phyloP scores from a whole-genome alignment of 1,284 basidiomycete genomes.

The Pseudozyma pruni region DNA sequence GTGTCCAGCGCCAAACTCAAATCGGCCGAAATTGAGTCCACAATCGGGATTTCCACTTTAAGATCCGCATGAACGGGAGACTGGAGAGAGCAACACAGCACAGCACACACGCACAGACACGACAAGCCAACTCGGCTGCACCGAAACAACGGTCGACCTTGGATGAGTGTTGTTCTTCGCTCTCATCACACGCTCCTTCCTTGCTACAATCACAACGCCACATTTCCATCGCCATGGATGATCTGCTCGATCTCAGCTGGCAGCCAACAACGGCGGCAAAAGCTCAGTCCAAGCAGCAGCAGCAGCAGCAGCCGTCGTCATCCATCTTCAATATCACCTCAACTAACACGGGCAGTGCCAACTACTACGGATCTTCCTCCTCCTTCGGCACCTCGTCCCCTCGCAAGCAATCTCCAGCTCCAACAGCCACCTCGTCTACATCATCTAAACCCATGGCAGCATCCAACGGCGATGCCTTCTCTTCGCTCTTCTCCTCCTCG shows the following conservation, averaged over 20 bases:
- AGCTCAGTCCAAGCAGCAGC: slow-evolving; percentile 10
- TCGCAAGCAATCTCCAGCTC: slow-evolving; percentile 5
- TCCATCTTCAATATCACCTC: slow-evolving; percentile 21
- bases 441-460: slow-evolving; percentile 1
- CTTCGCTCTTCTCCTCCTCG: slow-evolving; percentile 52
- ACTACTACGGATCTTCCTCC: slow-evolving; percentile 27
- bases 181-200: neutral
- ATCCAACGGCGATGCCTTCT: slow-evolving; percentile 51
- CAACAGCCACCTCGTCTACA: neutral
- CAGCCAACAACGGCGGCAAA: slow-evolving; percentile 25
- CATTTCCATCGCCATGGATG: slow-evolving; percentile 57
- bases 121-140: neutral
- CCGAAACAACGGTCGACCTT: slow-evolving; percentile 1
- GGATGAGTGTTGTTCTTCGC: slow-evolving; percentile 7
- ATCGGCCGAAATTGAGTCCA: too few relatives aligned
- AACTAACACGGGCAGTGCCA: slow-evolving; percentile 10
- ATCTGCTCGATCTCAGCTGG: slow-evolving; percentile 64
- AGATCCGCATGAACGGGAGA: too few relatives aligned
- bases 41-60: too few relatives aligned
- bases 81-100: too few relatives aligned
- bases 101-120: slow-evolving; percentile 9
- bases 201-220: slow-evolving; percentile 16
- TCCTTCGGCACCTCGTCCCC: slow-evolving; percentile 4
- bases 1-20: too few relatives aligned
- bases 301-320: slow-evolving; percentile 7